phyloP scores from a whole-genome alignment of 2,329 filamentous ascomycete species.

The Neocatenulostroma microsporum region DNA sequence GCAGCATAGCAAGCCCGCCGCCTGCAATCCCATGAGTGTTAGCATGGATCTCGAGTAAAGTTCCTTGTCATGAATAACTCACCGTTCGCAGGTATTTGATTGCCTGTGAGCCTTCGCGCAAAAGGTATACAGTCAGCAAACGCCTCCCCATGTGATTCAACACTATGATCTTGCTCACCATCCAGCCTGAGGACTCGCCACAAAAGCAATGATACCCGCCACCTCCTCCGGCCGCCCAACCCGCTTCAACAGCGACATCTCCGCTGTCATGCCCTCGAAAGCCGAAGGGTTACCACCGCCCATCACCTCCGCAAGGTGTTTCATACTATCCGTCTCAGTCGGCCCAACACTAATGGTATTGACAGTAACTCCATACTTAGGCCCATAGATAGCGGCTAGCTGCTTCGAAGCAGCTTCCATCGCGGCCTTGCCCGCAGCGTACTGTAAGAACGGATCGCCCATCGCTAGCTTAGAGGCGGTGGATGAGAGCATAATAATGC shows the following conservation, averaged over 20 bases:
- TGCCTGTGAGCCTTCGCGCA: constrained; percentile 9
- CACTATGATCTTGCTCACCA: no score
- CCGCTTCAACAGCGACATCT: constrained; percentile 9
- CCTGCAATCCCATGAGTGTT: no score
- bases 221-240: constrained; percentile 10
- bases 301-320: no score
- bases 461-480: constrained; percentile 5
- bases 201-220: constrained; percentile 12
- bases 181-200: constrained; percentile 7
- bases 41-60: no score
- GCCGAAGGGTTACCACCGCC: no score
- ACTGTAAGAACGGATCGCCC: constrained; percentile 7
- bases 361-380: constrained; percentile 9
- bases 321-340: constrained; percentile 8
- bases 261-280: no score
- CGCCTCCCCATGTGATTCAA: no score
- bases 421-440: constrained; percentile 9
- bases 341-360: constrained; percentile 11
- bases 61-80: no score
- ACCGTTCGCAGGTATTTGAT: constrained; percentile 9
- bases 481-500: constrained; percentile 12
- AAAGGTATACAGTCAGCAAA: no score
- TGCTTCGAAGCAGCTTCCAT: constrained; percentile 8
- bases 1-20: constrained; percentile 7
- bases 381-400: constrained; percentile 6